These are phyloP conservation scores for Helichrysum umbraculigerum DNA, from an alignment of 129 eudicot species.

Conservation along the genomic window DNA sequence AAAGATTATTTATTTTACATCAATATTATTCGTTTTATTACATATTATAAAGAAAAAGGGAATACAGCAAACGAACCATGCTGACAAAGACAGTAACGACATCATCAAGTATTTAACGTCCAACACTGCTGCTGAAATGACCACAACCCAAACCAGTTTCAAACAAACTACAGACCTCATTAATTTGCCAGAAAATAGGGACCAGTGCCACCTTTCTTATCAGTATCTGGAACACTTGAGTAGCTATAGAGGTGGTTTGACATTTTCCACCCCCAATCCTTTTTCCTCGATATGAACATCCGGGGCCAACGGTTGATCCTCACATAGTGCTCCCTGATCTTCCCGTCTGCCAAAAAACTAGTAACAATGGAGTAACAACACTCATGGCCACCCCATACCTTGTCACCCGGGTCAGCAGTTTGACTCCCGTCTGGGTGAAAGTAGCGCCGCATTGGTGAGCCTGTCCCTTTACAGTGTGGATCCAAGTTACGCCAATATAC, in stretches of 20 bases:
- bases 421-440: slow-evolving; percentile 80
- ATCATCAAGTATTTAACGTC: background rate
- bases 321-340: slow-evolving; percentile 76
- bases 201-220: slow-evolving; percentile 70
- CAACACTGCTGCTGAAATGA: background rate
- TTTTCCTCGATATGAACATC: slow-evolving; percentile 46
- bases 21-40: background rate
- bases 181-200: slow-evolving; percentile 39
- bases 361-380: slow-evolving; percentile 68
- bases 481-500: slow-evolving; percentile 66
- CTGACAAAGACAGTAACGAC: background rate
- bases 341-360: slow-evolving; percentile 52
- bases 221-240: slow-evolving; percentile 62
- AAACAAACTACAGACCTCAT: background rate
- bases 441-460: slow-evolving; percentile 64
- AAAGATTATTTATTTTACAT: no score
- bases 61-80: background rate
- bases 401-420: slow-evolving; percentile 71
- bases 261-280: slow-evolving; percentile 90
- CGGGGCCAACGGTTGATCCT: slow-evolving; percentile 79
- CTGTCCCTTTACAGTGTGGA: slow-evolving; percentile 67
- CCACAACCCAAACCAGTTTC: background rate
- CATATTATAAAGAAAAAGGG: background rate
- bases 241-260: slow-evolving; percentile 58
- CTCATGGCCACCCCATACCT: slow-evolving; percentile 91